Conservation (phyloP, 2,329 filamentous ascomycete genomes). For the Gnomoniopsis smithogilvyi region DNA sequence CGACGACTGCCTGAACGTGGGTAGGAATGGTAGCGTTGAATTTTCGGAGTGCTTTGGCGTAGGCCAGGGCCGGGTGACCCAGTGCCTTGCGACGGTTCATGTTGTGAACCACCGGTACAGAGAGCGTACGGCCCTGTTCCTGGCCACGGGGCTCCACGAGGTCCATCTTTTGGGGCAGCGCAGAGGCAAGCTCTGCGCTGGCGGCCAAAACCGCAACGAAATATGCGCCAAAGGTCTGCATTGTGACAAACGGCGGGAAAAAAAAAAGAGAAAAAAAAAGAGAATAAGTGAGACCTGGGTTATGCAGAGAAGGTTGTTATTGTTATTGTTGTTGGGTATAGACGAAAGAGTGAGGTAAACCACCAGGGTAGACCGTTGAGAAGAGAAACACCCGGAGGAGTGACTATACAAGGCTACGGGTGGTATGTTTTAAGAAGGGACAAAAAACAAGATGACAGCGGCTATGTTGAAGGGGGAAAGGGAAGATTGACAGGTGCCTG, state of each 20-base stretch:
- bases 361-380: constrained; percentile 8
- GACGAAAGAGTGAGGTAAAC: neutral
- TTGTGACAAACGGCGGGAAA: neutral
- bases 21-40: constrained; percentile 16
- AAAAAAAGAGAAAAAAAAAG: neutral
- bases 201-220: constrained; percentile 18
- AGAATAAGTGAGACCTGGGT: neutral
- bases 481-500: neutral
- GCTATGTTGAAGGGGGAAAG: too few species aligned
- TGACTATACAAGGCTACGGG: neutral
- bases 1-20: constrained; percentile 15
- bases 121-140: constrained; percentile 5
- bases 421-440: neutral
- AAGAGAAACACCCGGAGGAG: neutral
- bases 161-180: constrained; percentile 18
- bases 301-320: neutral
- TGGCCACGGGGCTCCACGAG: neutral
- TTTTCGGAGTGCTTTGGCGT: constrained; percentile 20
- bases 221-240: constrained; percentile 18
- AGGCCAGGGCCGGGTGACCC: constrained; percentile 18
- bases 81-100: constrained; percentile 9
- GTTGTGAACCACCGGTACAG: constrained; percentile 17
- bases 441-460: too few species aligned
- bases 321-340: neutral
- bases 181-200: constrained; percentile 19